Evolutionary conservation across 2,329 filamentous ascomycete genomes (phyloP).

Genomic region (Elsinoe necatrix): DNA sequence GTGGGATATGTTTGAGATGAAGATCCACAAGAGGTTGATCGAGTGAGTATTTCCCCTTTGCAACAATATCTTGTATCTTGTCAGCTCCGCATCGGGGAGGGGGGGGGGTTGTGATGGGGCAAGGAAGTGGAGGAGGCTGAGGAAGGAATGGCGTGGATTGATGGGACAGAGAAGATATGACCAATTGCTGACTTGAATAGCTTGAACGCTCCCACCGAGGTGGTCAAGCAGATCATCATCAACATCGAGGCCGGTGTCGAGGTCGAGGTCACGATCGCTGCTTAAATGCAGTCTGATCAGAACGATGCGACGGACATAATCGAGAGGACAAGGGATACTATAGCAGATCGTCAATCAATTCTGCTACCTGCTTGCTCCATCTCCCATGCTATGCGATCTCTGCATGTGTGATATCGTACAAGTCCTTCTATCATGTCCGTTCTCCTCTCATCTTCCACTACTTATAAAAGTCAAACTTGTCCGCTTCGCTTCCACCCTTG

Average conservation of each 20-base stretch:
- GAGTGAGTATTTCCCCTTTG: conserved; percentile 54
- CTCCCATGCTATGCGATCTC: conserved; percentile 13
- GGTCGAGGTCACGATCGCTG: conserved; percentile 87
- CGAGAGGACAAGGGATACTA: conserved; percentile 2
- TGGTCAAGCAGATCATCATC: conserved; percentile 94
- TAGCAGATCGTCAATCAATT: conserved; percentile 16
- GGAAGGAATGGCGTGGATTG: conserved; percentile 20
- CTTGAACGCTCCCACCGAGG: conserved; percentile 94
- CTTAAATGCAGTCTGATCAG: conserved; percentile 42
- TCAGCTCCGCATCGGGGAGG: background rate
- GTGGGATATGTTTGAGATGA: conserved; percentile 98
- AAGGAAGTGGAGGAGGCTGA: conserved; percentile 32
- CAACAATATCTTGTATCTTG: background rate
- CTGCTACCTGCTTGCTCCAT: conserved; percentile 3
- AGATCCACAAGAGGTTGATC: conserved; percentile 96
- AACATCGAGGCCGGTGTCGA: conserved; percentile 92
- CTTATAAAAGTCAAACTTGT: conserved; percentile 88
- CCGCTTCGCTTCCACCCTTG: conserved; percentile 66
- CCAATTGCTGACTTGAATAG: conserved; percentile 33
- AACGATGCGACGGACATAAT: background rate
- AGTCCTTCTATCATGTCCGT: background rate
- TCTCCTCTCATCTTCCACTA: conserved; percentile 34
- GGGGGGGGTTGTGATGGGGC: conserved; percentile 17
- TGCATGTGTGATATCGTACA: conserved; percentile 16
- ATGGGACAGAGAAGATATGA: background rate